Evolutionary conservation across 2,329 filamentous ascomycete genomes (phyloP).

Genomic region (Tothia fuscella): DNA sequence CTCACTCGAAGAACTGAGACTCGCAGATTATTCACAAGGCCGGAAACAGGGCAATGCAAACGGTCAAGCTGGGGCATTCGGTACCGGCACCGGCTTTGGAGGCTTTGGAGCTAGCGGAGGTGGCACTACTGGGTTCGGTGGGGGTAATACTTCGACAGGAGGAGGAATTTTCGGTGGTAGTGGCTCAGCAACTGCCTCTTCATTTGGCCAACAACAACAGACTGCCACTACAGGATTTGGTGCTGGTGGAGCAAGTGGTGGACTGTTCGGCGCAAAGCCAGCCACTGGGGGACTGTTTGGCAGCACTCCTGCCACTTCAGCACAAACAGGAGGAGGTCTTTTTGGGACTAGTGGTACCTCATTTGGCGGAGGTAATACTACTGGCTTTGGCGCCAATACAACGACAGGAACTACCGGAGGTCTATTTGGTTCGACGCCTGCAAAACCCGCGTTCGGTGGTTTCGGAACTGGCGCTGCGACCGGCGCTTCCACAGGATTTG

Average conservation of each 20-base stretch:
- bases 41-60: slow-evolving; percentile 72
- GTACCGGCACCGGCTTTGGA: slow-evolving; percentile 47
- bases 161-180: slow-evolving; percentile 31
- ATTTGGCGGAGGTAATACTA: slow-evolving; percentile 15
- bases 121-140: slow-evolving; percentile 36
- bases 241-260: slow-evolving; percentile 15
- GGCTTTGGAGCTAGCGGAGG: slow-evolving; percentile 30
- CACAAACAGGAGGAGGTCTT: slow-evolving; percentile 17
- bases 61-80: slow-evolving; percentile 73
- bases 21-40: slow-evolving; percentile 82
- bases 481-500: slow-evolving; percentile 1
- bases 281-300: slow-evolving; percentile 18
- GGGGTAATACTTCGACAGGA: slow-evolving; percentile 22
- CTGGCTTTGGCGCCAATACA: slow-evolving; percentile 3
- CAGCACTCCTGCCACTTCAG: slow-evolving; percentile 16
- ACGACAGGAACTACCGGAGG: slow-evolving; percentile 6
- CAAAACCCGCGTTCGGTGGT: slow-evolving; percentile 8
- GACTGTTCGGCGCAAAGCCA: slow-evolving; percentile 22
- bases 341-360: slow-evolving; percentile 20
- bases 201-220: slow-evolving; percentile 12
- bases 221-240: slow-evolving; percentile 21
- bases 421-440: slow-evolving; percentile 6
- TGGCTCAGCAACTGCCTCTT: slow-evolving; percentile 13
- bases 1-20: slow-evolving; percentile 56
- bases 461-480: slow-evolving; percentile 10